Percentiles rank a stretch among this genome's conserved stretches.
phyloP scores from a whole-genome alignment of 257 asterid species.

The Primulina tabacum region DNA sequence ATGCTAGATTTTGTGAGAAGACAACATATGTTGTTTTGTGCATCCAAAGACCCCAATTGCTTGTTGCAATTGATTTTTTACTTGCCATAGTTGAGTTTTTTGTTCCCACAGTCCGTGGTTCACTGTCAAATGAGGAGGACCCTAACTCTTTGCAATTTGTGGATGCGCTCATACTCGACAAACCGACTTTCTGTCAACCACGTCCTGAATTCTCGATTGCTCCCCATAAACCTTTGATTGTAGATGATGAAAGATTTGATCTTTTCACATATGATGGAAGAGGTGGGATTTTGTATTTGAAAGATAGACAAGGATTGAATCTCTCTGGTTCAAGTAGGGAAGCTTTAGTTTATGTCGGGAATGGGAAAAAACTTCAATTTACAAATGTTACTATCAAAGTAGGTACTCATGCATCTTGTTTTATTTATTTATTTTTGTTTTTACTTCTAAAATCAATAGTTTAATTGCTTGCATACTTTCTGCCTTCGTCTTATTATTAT shows the following conservation, averaged over 20 bases:
- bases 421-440: slow-evolving; percentile 15
- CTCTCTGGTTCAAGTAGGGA: slow-evolving; percentile 66
- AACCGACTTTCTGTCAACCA: slow-evolving; percentile 63
- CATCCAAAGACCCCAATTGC: slow-evolving; percentile 97
- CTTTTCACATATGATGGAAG: slow-evolving; percentile 79
- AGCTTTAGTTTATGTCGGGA: slow-evolving; percentile 79
- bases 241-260: slow-evolving; percentile 81
- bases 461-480: slow-evolving; percentile 18
- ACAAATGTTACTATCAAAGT: slow-evolving; percentile 84
- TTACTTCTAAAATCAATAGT: slow-evolving; percentile 5
- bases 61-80: slow-evolving; percentile 92
- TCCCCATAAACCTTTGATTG: slow-evolving; percentile 79
- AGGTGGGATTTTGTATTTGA: slow-evolving; percentile 82
- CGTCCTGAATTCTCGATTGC: slow-evolving; percentile 60
- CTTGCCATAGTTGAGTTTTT: slow-evolving; percentile 88
- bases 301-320: slow-evolving; percentile 61
- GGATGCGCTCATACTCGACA: slow-evolving; percentile 76
- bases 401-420: slow-evolving; percentile 24
- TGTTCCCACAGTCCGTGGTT: slow-evolving; percentile 85
- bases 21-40: slow-evolving; percentile 63
- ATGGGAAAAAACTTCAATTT: slow-evolving; percentile 83
- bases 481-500: slow-evolving; percentile 32
- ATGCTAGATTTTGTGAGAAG: slow-evolving; percentile 64
- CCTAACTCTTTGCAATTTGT: slow-evolving; percentile 45
- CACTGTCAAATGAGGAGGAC: slow-evolving; percentile 57